Percentiles rank a stretch among this genome's conserved stretches.
Evolutionary conservation across 805 yeast species (phyloP).

Genomic region (Limtongia smithiae): DNA sequence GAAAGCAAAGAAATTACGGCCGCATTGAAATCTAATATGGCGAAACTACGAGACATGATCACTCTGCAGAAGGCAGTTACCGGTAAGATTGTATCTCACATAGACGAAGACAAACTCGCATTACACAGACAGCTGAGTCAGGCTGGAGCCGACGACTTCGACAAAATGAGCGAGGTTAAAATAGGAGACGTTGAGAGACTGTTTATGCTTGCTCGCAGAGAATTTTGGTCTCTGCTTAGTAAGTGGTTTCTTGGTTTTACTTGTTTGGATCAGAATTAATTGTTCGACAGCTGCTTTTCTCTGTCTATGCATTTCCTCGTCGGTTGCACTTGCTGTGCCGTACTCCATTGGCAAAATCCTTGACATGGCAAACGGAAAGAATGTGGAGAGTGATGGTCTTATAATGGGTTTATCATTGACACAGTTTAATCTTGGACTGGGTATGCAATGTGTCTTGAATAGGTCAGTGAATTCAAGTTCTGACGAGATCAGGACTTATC

Average conservation of each 20-base stretch:
- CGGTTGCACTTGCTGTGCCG: conserved; percentile 79
- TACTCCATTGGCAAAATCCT: conserved; percentile 77
- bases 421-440: conserved; percentile 59
- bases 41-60: neutral
- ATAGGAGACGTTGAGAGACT: conserved; percentile 46
- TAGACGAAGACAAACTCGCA: neutral
- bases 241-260: conserved; percentile 47
- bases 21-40: no score
- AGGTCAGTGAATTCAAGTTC: neutral
- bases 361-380: conserved; percentile 55
- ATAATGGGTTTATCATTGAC: conserved; percentile 57
- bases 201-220: conserved; percentile 54
- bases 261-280: neutral
- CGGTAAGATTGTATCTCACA: neutral
- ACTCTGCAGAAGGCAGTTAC: neutral
- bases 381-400: conserved; percentile 30
- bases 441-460: conserved; percentile 35
- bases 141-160: neutral
- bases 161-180: conserved; percentile 14
- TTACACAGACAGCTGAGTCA: neutral
- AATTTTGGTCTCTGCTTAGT: conserved; percentile 49
- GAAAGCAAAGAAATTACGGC: no score
- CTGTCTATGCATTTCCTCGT: conserved; percentile 64
- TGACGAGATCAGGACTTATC: conserved; percentile 34
- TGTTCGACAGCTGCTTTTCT: conserved; percentile 49